Base-by-base conservation (phyloP, 306 rosid genomes). In the Malus asiatica region DNA sequence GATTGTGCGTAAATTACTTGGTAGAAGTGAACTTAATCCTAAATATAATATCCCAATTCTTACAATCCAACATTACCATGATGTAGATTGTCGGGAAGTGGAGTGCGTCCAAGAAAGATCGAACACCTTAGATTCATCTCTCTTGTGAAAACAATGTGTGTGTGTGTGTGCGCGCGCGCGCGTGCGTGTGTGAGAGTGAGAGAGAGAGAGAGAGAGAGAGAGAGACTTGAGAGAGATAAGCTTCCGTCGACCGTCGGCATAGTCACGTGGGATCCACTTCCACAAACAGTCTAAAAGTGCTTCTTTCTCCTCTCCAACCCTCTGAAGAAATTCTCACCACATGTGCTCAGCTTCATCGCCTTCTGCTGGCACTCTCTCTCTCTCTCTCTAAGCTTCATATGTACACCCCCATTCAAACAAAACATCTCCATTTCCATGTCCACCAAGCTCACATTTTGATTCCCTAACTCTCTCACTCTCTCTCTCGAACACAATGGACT, bases 401-500 rank as follows among this genome's bases (percentile, higher is more conserved):
- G 87, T 55, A 53, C 32, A 72, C 10, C 45, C 25, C 46, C 72
- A 68, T 61, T 55, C 62, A 35, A 19, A 73, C 51, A 60, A 64
- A 55, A 44, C 77, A 25, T 78, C 32, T 76, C 52, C 73, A 57
- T 63, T 63, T 29, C 76, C 13, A 71, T 80, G 71, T 62, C 46
- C 75, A 60, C 46, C 75, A 60, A 58, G 68, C 19, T 71, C 5
- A 75, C 69, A 48, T 79, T 79, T 60, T 80, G 82, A 84, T 67
- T 72, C 63, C 76, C 77, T 82, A 42, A 86, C 73, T 71, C 48
- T 76, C 68, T 58, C 46, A 16, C 33, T 25, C 32, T 13, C 18
- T 66, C 80, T 42, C 35, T 72, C 51, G 11, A 78, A 65, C 63
- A 35, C 73, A 85, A 96, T 96, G 99, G 98, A 96, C 75, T 86